A percentile compares a stretch with the other conserved stretches of the same genome.
Conservation (phyloP, 352 stramenopile species). For the Phytophthora pistaciae region DNA sequence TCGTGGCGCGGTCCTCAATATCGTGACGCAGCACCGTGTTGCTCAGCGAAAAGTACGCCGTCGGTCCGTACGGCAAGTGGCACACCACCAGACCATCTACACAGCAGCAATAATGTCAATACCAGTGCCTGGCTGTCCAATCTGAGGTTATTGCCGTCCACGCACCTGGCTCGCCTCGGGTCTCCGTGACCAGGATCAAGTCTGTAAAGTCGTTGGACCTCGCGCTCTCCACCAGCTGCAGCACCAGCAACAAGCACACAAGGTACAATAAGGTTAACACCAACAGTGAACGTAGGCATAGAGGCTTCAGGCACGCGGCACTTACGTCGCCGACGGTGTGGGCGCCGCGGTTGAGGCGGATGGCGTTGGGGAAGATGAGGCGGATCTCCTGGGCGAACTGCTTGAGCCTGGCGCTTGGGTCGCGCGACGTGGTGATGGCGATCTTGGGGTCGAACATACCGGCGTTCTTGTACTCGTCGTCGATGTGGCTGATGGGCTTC, state of each 20-base stretch:
- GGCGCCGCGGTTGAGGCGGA: slow-evolving; percentile 97
- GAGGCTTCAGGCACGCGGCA: neutral
- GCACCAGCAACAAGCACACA: neutral
- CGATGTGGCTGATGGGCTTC: slow-evolving; percentile 93
- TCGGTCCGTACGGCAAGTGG: slow-evolving; percentile 99
- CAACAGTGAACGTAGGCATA: neutral
- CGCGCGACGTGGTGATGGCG: slow-evolving; percentile 98
- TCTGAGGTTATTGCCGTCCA: neutral
- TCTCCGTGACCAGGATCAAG: slow-evolving; percentile 98
- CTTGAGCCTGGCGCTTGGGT: slow-evolving; percentile 97
- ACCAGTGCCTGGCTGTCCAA: neutral
- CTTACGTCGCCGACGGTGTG: slow-evolving; percentile 93
- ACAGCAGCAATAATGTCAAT: slow-evolving; percentile 6
- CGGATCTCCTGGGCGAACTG: slow-evolving; percentile 99
- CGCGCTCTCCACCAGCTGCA: slow-evolving; percentile 96
- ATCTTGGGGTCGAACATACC: slow-evolving; percentile 98
- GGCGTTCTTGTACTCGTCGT: slow-evolving; percentile 99
- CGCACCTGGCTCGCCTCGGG: slow-evolving; percentile 95
- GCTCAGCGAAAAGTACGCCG: slow-evolving; percentile 98
- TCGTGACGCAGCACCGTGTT: slow-evolving; percentile 99
- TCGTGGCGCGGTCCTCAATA: slow-evolving; percentile 96
- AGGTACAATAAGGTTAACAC: neutral
- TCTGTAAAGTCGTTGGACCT: slow-evolving; percentile 98
- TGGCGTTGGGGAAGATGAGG: slow-evolving; percentile 98
- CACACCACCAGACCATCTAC: slow-evolving; percentile 98